phyloP scores from a whole-genome alignment of 176 grass and related monocot species.

The Eleusine indica region DNA sequence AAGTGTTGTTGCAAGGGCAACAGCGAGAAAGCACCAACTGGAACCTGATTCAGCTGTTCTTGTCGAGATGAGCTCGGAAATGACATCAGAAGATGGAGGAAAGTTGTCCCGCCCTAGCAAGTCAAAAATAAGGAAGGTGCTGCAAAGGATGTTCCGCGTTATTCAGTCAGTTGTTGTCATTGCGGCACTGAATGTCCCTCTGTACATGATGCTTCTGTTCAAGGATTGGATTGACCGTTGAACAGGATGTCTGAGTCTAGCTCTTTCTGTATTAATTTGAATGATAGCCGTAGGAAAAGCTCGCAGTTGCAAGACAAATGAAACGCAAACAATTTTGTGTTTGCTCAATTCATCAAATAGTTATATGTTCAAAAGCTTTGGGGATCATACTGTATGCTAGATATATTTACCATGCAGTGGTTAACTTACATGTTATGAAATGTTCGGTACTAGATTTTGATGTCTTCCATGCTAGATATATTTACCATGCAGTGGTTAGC shows the following conservation, averaged over 20 bases:
- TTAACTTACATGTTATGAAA: neutral
- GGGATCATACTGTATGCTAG: neutral
- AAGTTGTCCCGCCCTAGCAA: conserved; percentile 57
- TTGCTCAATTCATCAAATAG: neutral
- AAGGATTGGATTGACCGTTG: conserved; percentile 89
- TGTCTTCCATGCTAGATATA: neutral
- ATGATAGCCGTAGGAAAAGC: neutral
- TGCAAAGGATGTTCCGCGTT: conserved; percentile 82
- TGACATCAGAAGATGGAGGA: conserved; percentile 48
- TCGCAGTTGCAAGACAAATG: conserved; percentile 15
- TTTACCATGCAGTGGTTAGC: neutral
- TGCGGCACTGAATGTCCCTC: conserved; percentile 74
- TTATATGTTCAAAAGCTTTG: neutral
- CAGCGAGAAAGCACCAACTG: conserved; percentile 61
- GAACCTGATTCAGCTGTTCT: conserved; percentile 61
- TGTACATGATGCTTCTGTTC: conserved; percentile 99
- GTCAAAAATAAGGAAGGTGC: conserved; percentile 55
- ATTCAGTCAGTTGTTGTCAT: conserved; percentile 70
- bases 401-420: neutral
- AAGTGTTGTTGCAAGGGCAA: conserved; percentile 72
- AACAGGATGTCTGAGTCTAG: neutral
- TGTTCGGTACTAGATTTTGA: neutral
- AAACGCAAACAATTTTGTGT: neutral
- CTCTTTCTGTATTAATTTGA: conserved; percentile 5
- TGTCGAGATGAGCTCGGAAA: conserved; percentile 66